phyloP scores from a whole-genome alignment of 108 stramenopile genomes.

The Nannochloropsis gaditana region DNA sequence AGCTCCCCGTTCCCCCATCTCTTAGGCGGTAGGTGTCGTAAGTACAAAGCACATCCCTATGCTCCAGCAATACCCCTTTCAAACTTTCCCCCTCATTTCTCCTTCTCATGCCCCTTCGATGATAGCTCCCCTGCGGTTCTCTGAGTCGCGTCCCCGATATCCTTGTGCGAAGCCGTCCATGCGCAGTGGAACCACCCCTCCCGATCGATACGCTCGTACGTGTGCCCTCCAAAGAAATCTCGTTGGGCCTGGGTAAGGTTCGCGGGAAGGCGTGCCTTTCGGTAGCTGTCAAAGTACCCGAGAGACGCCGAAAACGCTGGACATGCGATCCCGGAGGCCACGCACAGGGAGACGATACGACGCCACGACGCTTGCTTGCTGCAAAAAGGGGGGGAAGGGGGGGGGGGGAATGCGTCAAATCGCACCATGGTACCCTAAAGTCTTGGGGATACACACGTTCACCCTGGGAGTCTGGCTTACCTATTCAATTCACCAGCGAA shows the following conservation, averaged over 20 bases:
- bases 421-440: background rate
- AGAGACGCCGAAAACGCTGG: constrained; percentile 82
- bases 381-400: background rate
- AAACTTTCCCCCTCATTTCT: background rate
- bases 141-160: constrained; percentile 78
- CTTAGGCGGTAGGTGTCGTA: no score
- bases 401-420: background rate
- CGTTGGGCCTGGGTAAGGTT: constrained; percentile 87
- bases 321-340: constrained; percentile 76
- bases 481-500: constrained; percentile 72
- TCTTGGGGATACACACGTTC: no score
- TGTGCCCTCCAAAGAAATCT: constrained; percentile 99
- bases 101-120: background rate
- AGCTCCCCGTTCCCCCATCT: no score
- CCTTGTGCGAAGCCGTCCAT: constrained; percentile 89
- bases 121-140: constrained; percentile 75
- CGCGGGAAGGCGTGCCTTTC: constrained; percentile 76
- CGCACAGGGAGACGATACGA: constrained; percentile 78
- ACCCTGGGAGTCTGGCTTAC: background rate
- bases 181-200: constrained; percentile 79
- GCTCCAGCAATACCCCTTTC: background rate
- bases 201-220: constrained; percentile 68
- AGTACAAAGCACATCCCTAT: no score
- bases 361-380: constrained; percentile 77
- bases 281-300: constrained; percentile 90